phyloP scores from a whole-genome alignment of 1,284 basidiomycete genomes.

The Coriolopsis trogii region DNA sequence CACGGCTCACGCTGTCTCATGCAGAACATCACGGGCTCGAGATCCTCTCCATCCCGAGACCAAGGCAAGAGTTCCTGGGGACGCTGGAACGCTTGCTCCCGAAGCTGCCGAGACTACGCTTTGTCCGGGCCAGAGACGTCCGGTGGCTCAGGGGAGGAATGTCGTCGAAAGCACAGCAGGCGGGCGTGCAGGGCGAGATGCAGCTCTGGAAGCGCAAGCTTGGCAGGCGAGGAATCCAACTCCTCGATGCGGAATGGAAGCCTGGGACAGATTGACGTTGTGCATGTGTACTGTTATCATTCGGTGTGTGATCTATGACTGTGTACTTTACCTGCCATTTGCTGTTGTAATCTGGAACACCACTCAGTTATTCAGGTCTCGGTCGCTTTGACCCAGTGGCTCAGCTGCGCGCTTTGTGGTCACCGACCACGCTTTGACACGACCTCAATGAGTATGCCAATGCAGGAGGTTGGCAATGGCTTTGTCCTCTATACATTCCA shows the following conservation, averaged over 20 bases:
- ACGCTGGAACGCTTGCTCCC: constrained; percentile 59
- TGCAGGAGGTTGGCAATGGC: too few relatives aligned
- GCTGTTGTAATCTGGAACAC: constrained; percentile 1
- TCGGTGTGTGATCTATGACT: neutral
- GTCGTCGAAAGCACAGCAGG: constrained; percentile 60
- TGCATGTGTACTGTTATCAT: too few relatives aligned
- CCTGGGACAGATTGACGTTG: constrained; percentile 26
- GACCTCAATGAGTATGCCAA: too few relatives aligned
- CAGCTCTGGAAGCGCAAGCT: constrained; percentile 67
- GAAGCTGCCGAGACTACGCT: constrained; percentile 54
- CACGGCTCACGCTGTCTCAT: constrained; percentile 42
- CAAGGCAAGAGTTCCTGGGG: constrained; percentile 56
- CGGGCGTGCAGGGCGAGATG: constrained; percentile 81
- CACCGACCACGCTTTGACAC: neutral
- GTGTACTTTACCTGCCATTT: neutral
- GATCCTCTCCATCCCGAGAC: constrained; percentile 73
- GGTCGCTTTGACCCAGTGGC: neutral
- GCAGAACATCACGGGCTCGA: constrained; percentile 50
- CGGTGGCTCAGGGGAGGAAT: constrained; percentile 73
- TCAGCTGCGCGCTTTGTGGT: neutral
- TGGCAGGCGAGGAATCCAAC: constrained; percentile 52
- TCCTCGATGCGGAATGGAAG: constrained; percentile 73
- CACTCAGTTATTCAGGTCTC: neutral
- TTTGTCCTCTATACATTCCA: neutral
- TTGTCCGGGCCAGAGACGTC: constrained; percentile 66